These are phyloP conservation scores for Ormosia semicastrata DNA, from an alignment of 306 rosid genomes.

Conservation along the genomic window DNA sequence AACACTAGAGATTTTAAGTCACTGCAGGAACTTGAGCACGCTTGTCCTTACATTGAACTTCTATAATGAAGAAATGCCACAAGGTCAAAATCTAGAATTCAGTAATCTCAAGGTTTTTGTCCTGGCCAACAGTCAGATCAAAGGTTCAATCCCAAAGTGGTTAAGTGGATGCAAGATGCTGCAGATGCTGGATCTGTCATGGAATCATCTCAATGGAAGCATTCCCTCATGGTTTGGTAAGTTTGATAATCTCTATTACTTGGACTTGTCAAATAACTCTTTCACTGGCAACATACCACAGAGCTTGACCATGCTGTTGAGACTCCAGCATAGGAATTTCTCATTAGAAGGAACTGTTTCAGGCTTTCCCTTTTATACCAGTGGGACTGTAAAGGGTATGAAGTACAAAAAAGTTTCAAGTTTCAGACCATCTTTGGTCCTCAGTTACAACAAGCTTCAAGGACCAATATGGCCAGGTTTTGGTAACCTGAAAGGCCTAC, in stretches of 20 bases:
- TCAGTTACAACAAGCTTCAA: constrained; percentile 32
- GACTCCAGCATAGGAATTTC: constrained; percentile 12
- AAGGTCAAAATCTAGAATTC: constrained; percentile 11
- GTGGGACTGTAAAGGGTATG: neutral
- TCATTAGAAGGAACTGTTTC: neutral
- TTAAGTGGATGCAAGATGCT: constrained; percentile 35
- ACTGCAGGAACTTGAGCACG: constrained; percentile 36
- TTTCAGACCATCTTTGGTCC: constrained; percentile 16
- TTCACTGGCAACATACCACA: constrained; percentile 34
- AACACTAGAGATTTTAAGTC: constrained; percentile 33
- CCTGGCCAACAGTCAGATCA: constrained; percentile 36
- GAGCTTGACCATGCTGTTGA: constrained; percentile 18
- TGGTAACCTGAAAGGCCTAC: constrained; percentile 34
- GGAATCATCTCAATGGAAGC: constrained; percentile 42
- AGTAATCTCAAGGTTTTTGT: constrained; percentile 31
- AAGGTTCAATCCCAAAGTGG: constrained; percentile 53
- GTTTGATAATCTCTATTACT: constrained; percentile 22
- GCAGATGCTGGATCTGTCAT: constrained; percentile 48
- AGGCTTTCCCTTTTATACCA: neutral
- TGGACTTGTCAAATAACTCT: constrained; percentile 49
- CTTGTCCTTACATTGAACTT: constrained; percentile 34
- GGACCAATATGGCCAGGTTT: constrained; percentile 31
- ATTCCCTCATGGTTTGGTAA: constrained; percentile 41
- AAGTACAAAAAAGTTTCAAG: constrained; percentile 22
- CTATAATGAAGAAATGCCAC: constrained; percentile 36